phyloP scores from a whole-genome alignment of 2,329 filamentous ascomycete species.

The Mariannaea elegans region DNA sequence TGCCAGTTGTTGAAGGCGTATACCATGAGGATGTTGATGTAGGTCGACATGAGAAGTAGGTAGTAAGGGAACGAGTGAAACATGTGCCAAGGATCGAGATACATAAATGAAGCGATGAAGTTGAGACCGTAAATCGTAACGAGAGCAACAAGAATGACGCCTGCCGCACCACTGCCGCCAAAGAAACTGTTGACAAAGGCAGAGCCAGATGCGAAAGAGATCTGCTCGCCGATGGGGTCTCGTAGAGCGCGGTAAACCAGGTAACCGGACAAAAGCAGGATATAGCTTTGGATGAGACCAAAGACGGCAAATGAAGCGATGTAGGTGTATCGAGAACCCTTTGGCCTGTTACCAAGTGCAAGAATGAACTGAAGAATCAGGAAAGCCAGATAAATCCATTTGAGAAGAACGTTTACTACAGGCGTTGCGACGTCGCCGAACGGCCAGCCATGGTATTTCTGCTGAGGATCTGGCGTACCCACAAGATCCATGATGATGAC shows the following conservation, averaged over 20 bases:
- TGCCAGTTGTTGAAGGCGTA: slow-evolving; percentile 41
- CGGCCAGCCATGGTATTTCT: slow-evolving; percentile 33
- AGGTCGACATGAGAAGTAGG: slow-evolving; percentile 37
- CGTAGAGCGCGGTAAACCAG: slow-evolving; percentile 36
- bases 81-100: slow-evolving; percentile 40
- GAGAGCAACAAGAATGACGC: slow-evolving; percentile 35
- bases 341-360: slow-evolving; percentile 36
- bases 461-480: slow-evolving; percentile 29
- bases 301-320: slow-evolving; percentile 37
- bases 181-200: slow-evolving; percentile 37
- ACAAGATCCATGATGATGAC: slow-evolving; percentile 38
- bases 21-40: slow-evolving; percentile 40
- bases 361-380: slow-evolving; percentile 37
- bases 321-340: slow-evolving; percentile 37
- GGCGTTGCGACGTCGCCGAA: slow-evolving; percentile 35
- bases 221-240: slow-evolving; percentile 33
- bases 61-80: slow-evolving; percentile 40
- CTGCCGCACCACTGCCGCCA: slow-evolving; percentile 32
- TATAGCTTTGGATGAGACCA: slow-evolving; percentile 34
- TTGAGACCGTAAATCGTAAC: slow-evolving; percentile 38
- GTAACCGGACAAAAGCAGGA: slow-evolving; percentile 34
- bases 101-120: slow-evolving; percentile 36
- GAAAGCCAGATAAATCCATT: slow-evolving; percentile 37
- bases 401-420: slow-evolving; percentile 34
- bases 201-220: slow-evolving; percentile 29